A percentile compares a stretch with the other conserved stretches of the same genome.
Evolutionary conservation across 108 stramenopile species (phyloP).

Genomic region (Mayamaea pseudoterrestris): DNA sequence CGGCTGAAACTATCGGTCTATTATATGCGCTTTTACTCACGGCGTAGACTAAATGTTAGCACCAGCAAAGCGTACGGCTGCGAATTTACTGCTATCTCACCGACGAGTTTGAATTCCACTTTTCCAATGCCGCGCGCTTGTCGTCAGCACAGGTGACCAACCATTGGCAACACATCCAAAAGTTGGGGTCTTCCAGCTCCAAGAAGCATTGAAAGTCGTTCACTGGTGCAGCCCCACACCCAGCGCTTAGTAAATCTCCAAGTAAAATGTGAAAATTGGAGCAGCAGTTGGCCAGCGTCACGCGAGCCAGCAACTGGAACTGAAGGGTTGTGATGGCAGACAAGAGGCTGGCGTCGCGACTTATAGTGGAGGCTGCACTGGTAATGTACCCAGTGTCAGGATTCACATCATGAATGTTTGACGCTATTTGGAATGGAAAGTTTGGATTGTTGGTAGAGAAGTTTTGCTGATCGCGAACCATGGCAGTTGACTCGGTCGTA

Average conservation of each 20-base stretch:
- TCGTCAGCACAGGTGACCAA: too few relatives aligned
- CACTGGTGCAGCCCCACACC: slow-evolving; percentile 10
- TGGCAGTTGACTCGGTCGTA: slow-evolving; percentile 22
- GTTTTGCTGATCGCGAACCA: slow-evolving; percentile 10
- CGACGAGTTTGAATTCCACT: too few relatives aligned
- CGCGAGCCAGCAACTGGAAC: slow-evolving; percentile 11
- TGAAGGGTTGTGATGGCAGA: slow-evolving; percentile 13
- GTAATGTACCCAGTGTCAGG: slow-evolving; percentile 8
- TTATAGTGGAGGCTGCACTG: background rate
- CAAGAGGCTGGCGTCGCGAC: slow-evolving; percentile 9
- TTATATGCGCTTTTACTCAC: too few relatives aligned
- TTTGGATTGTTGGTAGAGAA: background rate
- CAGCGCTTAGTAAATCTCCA: slow-evolving; percentile 13
- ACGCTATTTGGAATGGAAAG: background rate
- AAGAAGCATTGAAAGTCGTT: slow-evolving; percentile 10
- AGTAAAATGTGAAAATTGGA: slow-evolving; percentile 17
- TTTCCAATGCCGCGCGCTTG: too few relatives aligned
- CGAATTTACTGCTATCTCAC: too few relatives aligned
- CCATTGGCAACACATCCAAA: slow-evolving; percentile 15
- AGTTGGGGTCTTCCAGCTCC: slow-evolving; percentile 9
- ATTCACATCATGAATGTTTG: slow-evolving; percentile 9
- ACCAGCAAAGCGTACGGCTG: too few relatives aligned
- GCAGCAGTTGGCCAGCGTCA: slow-evolving; percentile 17
- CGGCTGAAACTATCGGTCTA: too few relatives aligned
- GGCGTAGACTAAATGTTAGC: too few relatives aligned